Conservation (phyloP, 2,329 filamentous ascomycete genomes). For the Stagonosporopsis vannaccii region DNA sequence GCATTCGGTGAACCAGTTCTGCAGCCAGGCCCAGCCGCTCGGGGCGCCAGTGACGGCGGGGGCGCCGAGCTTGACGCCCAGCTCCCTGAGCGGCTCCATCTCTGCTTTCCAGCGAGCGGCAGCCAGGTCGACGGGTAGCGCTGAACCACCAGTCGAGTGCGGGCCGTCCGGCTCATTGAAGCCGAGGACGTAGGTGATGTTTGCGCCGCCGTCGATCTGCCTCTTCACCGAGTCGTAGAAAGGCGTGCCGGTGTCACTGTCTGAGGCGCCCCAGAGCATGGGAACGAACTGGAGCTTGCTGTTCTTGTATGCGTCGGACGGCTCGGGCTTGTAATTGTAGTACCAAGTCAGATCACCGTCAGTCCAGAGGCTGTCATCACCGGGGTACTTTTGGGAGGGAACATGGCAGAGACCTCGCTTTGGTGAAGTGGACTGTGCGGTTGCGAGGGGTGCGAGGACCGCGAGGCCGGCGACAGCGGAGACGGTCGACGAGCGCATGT, state of each 20-base stretch:
- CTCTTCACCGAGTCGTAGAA: constrained; percentile 68
- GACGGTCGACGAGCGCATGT: constrained; percentile 12
- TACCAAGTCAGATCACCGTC: constrained; percentile 76
- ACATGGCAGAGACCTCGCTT: constrained; percentile 80
- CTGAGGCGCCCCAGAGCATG: constrained; percentile 75
- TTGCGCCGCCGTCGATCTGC: constrained; percentile 61
- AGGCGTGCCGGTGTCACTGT: constrained; percentile 55
- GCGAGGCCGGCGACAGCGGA: constrained; percentile 14
- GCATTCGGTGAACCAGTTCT: constrained; percentile 69
- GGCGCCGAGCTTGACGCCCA: constrained; percentile 71
- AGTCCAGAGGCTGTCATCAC: constrained; percentile 73
- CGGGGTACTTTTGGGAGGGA: constrained; percentile 60
- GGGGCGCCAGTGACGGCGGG: constrained; percentile 72
- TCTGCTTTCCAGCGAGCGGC: constrained; percentile 74
- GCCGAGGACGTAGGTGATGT: constrained; percentile 72
- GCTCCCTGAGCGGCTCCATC: constrained; percentile 71
- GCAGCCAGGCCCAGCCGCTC: constrained; percentile 70
- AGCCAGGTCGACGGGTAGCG: constrained; percentile 65
- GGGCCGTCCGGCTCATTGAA: constrained; percentile 82
- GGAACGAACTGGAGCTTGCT: constrained; percentile 75
- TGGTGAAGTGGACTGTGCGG: constrained; percentile 49
- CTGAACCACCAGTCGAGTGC: constrained; percentile 65
- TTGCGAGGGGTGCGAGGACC: constrained; percentile 11
- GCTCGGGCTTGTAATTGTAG: constrained; percentile 75
- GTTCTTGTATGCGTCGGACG: constrained; percentile 60